Percentiles rank a stretch among this genome's conserved stretches.
phyloP scores from a whole-genome alignment of 208 protist genomes.

The Crithidia thermophila region DNA sequence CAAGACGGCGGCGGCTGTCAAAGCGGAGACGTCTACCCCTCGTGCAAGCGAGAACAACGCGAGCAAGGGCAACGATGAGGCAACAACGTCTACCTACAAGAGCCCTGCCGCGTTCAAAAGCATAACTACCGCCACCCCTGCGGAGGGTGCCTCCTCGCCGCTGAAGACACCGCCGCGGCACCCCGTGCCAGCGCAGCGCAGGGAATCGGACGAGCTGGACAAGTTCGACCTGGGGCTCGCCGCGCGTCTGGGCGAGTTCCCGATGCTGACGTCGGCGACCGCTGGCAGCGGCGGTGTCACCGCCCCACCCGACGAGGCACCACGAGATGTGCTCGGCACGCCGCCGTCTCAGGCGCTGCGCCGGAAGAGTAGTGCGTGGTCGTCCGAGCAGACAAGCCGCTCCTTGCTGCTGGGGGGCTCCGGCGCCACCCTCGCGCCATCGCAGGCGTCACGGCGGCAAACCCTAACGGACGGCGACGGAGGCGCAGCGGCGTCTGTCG shows the following conservation, averaged over 20 bases:
- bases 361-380: slow-evolving; percentile 21
- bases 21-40: no score
- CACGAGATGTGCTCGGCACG: not conserved
- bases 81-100: no score
- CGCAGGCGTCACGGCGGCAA: not conserved
- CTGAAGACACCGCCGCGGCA: not conserved
- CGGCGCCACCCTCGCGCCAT: slow-evolving; percentile 9
- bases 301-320: not conserved
- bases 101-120: no score
- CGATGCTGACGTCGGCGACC: not conserved
- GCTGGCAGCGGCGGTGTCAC: not conserved
- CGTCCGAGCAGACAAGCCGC: slow-evolving; percentile 20
- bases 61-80: no score
- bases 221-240: slow-evolving; percentile 6
- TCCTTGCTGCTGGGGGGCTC: slow-evolving; percentile 13
- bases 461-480: not conserved
- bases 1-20: no score
- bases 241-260: slow-evolving; percentile 7
- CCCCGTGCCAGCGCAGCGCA: not conserved
- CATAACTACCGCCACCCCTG: no score
- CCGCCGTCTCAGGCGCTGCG: not conserved
- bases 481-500: not conserved
- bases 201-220: slow-evolving; percentile 11
- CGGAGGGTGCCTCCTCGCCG: not conserved
- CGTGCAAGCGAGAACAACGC: no score